Evolutionary conservation across 1,284 basidiomycete species (phyloP), one percentile per base, ranked within the genome.

Genomic region (Ganoderma boninense): DNA sequence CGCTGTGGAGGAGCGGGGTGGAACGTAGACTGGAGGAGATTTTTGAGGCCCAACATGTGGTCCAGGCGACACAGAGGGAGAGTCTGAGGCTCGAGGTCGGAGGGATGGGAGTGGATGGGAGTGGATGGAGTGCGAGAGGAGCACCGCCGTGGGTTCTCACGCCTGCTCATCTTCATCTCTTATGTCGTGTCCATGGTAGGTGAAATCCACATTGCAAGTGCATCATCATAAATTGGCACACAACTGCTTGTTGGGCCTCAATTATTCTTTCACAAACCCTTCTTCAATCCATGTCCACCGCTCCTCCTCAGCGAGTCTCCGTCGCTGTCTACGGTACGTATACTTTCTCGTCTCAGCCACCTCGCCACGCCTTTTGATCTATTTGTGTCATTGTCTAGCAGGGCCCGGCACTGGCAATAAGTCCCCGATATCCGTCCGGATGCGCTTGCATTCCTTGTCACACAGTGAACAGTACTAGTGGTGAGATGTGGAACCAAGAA

Each of bases 391-490:
- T 13, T 26, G 8, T 32, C 11, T 18, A 62, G 68, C 64, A 11
- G 52, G 59, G 2, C 52, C 49, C 32, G 60, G 29, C 10, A 43
- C 54, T 6, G 68, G 64, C 2, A 66, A 63, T 32, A 66, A 62
- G 11, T 66, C 68, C 0, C 26, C 26, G 26, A 29, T 29, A 29
- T 29, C 26, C 26, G 26, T 29, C 26, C 26, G 26, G 26, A 29
- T 29, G 26, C 26, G 26, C 26, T 29, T 29, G 26, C 26, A 29
- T 29, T 29, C 26, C 26, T 29, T 29, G 26, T 29, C 26, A 29
- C 26, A 29, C 26, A 29, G 26, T 29, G 26, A 29, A 29, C 26
- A 29, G 26, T 29, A 29, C 26, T 29, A 29, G 26, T 29, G 26
- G 26, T 29, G 26, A 29, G 26, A 29, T 29, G 26, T 29, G 26